Evolutionary conservation across 108 stramenopile species (phyloP).

Genomic region (Fragilaria crotonensis): DNA sequence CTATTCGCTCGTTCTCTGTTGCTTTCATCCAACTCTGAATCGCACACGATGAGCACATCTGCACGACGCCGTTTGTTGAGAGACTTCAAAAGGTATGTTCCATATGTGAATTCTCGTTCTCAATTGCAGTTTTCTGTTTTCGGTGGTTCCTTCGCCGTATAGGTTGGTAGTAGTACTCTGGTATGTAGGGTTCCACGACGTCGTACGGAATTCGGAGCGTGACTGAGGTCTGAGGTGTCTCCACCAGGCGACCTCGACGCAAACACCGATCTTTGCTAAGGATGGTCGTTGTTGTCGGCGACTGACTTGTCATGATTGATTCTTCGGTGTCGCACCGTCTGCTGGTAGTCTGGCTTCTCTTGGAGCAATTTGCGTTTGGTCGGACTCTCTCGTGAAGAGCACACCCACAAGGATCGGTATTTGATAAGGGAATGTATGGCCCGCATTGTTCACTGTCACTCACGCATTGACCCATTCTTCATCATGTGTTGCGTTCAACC

Average conservation of each 20-base stretch:
- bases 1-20: too few relatives aligned
- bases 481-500: not conserved
- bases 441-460: too few relatives aligned
- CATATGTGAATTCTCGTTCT: conserved; percentile 2
- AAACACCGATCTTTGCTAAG: not conserved
- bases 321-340: not conserved
- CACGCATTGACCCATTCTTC: conserved; percentile 3
- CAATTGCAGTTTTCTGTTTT: not conserved
- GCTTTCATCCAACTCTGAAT: too few relatives aligned
- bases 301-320: not conserved
- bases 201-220: too few relatives aligned
- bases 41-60: conserved; percentile 92
- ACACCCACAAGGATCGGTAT: too few relatives aligned
- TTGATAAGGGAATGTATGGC: too few relatives aligned
- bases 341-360: not conserved
- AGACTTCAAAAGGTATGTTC: conserved; percentile 82
- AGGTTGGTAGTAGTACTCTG: too few relatives aligned
- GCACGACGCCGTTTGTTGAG: conserved; percentile 94
- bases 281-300: not conserved
- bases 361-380: not conserved
- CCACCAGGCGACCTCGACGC: too few relatives aligned
- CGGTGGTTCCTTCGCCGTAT: too few relatives aligned
- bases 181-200: too few relatives aligned
- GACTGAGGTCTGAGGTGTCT: too few relatives aligned
- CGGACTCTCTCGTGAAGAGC: not conserved